Percentiles rank a stretch among this genome's conserved stretches.
Conservation (phyloP, 2,329 filamentous ascomycete species). For the Sclerotinia glacialis region DNA sequence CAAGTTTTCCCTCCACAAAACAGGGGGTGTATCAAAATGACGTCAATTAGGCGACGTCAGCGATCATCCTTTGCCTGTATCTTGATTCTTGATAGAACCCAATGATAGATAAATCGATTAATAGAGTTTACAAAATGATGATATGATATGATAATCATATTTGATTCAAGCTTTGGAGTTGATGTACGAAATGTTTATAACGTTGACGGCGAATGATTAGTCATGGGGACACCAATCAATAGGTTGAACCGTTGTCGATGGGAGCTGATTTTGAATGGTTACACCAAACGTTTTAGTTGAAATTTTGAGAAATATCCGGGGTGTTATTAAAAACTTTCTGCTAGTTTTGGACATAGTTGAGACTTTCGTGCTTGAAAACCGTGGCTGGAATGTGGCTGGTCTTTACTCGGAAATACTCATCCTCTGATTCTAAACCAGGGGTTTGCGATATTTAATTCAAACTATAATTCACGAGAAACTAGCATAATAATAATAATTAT, state of each 20-base stretch:
- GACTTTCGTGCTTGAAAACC: too few species aligned
- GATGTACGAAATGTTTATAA: background rate
- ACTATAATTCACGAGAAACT: too few species aligned
- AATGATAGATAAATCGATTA: background rate
- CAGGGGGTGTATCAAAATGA: slow-evolving; percentile 3
- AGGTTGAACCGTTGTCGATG: too few species aligned
- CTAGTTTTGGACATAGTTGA: too few species aligned
- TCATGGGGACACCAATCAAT: background rate
- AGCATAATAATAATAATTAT: too few species aligned
- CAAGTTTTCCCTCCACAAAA: background rate
- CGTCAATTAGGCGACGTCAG: slow-evolving; percentile 11
- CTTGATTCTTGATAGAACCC: background rate
- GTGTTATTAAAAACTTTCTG: background rate
- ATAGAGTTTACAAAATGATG: background rate
- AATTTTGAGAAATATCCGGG: background rate
- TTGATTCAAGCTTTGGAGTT: background rate
- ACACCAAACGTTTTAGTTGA: background rate
- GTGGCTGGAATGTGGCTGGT: too few species aligned
- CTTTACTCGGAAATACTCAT: too few species aligned
- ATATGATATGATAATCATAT: background rate
- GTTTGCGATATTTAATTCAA: too few species aligned
- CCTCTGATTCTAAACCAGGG: too few species aligned
- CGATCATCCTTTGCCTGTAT: background rate
- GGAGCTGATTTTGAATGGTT: background rate
- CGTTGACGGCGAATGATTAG: background rate